Base-by-base conservation (phyloP, 768 basidiomycete species). In the Rhizopogon vesiculosus region DNA sequence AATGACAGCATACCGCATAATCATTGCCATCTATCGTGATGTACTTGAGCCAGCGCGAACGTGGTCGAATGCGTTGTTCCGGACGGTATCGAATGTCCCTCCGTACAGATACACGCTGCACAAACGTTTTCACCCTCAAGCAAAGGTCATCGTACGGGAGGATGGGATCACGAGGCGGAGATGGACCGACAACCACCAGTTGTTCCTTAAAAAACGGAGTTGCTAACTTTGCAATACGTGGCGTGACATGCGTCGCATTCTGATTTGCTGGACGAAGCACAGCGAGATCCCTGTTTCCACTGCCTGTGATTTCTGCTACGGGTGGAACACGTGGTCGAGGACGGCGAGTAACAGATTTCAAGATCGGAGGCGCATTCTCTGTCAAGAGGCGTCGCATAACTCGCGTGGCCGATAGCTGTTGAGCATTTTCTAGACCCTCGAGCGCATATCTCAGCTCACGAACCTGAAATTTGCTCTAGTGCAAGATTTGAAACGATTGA, bases 171-270 rank as follows among this genome's bases (percentile, higher is more conserved):
- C 40, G 25, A 42, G 33, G 56, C 38, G 58, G 78, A 0, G 61
- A 74, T 0, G 76, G 70, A 3, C 81, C 89, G 7, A 89, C 67
- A 1, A 89, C 78, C 7, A 68, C 56, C 4, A 90, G 66, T 1
- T 70, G 67, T 57, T 87, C 87, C 22, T 72, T 74, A 50, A 89
- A 83, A 0, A 79, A 73, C 0, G 78, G 76, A 7, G 64, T 33
- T 0, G 85, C 81, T 7, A 89, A 66, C 8, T 69, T 61, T 5
- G 75, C 76, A 43, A 91, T 83, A 18, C 75, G 72, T 0, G 82
- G 81, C 0, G 87, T 89, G 7, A 91, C 86, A 45, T 80, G 79
- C 0, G 87, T 89, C 5, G 72, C 69, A 16, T 67, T 77, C 59
- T 83, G 81, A 31, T 78, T 77, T 58, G 82, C 81, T 0, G 75